phyloP scores from a whole-genome alignment of 2,329 filamentous ascomycete species.

The Neopestalotiopsis sp. region DNA sequence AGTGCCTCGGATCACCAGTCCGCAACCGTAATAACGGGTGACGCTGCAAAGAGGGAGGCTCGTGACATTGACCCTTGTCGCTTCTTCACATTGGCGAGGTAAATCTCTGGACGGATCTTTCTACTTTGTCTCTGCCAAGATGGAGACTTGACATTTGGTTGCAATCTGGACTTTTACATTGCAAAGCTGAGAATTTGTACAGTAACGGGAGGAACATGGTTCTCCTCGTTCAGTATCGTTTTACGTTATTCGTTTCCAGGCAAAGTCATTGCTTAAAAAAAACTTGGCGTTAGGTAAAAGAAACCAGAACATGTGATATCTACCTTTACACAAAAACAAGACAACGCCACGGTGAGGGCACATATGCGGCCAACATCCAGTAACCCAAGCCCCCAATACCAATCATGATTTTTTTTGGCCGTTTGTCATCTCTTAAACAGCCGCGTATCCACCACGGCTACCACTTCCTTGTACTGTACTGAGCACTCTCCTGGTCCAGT shows the following conservation, averaged over 20 bases:
- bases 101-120: too few species aligned
- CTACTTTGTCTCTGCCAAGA: too few species aligned
- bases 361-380: background rate
- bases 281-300: background rate
- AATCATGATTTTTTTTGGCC: background rate
- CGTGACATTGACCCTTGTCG: too few species aligned
- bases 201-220: too few species aligned
- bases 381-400: background rate
- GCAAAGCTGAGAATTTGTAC: too few species aligned
- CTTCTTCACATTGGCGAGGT: too few species aligned
- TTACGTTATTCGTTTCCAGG: background rate
- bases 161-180: too few species aligned
- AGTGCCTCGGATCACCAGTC: too few species aligned
- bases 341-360: background rate
- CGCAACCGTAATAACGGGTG: too few species aligned
- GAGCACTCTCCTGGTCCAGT: conserved; percentile 80
- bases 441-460: conserved; percentile 90
- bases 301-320: background rate
- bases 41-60: too few species aligned
- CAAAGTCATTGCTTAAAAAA: background rate
- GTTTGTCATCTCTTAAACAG: conserved; percentile 62
- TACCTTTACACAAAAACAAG: background rate
- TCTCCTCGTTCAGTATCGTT: too few species aligned
- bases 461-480: conserved; percentile 85
- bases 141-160: too few species aligned